Percentiles rank a stretch among this genome's conserved stretches.
These are phyloP conservation scores for Ustilago loliicola DNA, from an alignment of 1,284 basidiomycete genomes.

Conservation along the genomic window DNA sequence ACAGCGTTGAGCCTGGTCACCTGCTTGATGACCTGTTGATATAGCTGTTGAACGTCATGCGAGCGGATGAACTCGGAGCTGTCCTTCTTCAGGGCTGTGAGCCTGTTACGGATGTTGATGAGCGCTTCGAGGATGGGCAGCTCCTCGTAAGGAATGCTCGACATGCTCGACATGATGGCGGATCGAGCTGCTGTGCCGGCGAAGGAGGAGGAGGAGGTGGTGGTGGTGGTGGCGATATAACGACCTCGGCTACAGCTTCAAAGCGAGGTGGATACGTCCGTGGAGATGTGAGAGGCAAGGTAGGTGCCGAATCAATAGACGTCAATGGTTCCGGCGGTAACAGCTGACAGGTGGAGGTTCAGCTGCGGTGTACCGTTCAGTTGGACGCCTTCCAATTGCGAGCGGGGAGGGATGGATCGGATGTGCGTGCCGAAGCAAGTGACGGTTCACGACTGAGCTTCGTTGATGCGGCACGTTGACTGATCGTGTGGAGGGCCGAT, in stretches of 20 bases:
- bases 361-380: neutral
- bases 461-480: neutral
- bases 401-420: neutral
- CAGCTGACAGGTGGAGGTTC: neutral
- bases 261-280: neutral
- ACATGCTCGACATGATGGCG: constrained; percentile 58
- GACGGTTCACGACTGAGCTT: constrained; percentile 1
- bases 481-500: neutral
- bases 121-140: constrained; percentile 93
- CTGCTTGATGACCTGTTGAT: constrained; percentile 94
- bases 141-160: constrained; percentile 74
- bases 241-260: neutral
- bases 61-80: constrained; percentile 88
- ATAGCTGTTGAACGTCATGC: constrained; percentile 91
- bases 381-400: neutral
- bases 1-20: constrained; percentile 93
- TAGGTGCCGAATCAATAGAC: neutral
- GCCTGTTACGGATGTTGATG: constrained; percentile 90
- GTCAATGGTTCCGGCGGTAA: neutral
- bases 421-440: neutral
- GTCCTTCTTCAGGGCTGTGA: constrained; percentile 88
- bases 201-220: neutral
- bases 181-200: constrained; percentile 7
- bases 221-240: neutral
- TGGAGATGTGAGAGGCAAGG: neutral